Evolutionary conservation across 352 stramenopile species (phyloP).

Genomic region (Phytopythium cucurbitacearum): DNA sequence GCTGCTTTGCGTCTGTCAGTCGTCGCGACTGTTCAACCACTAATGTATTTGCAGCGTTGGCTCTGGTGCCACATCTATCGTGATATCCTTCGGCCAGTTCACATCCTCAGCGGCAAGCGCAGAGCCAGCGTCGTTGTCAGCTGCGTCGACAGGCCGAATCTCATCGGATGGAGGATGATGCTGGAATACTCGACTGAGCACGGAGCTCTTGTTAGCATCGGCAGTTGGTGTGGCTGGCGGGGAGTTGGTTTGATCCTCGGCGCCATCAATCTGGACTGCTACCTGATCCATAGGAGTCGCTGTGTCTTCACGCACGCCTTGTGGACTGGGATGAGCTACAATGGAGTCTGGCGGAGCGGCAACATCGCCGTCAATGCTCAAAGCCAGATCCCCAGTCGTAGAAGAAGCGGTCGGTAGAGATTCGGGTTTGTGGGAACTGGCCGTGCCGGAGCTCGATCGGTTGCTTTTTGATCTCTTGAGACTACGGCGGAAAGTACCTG

Average conservation of each 20-base stretch:
- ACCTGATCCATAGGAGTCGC: neutral
- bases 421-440: too few relatives aligned
- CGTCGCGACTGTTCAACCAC: too few relatives aligned
- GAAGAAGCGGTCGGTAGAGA: neutral
- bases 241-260: neutral
- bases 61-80: too few relatives aligned
- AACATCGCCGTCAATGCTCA: conserved; percentile 1
- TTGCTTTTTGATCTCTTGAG: conserved; percentile 31
- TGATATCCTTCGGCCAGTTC: too few relatives aligned
- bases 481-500: conserved; percentile 42
- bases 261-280: conserved; percentile 1
- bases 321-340: neutral
- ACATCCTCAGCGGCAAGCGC: too few relatives aligned
- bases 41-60: too few relatives aligned
- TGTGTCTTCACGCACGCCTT: neutral
- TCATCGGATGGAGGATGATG: neutral
- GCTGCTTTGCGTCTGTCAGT: too few relatives aligned
- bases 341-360: neutral
- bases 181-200: conserved; percentile 27
- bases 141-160: too few relatives aligned
- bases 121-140: too few relatives aligned
- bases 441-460: too few relatives aligned
- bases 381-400: conserved; percentile 1
- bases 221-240: neutral
- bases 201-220: conserved; percentile 8